Evolutionary conservation across 345 rosid genomes (phyloP).

Genomic region (Brassica cretica): DNA sequence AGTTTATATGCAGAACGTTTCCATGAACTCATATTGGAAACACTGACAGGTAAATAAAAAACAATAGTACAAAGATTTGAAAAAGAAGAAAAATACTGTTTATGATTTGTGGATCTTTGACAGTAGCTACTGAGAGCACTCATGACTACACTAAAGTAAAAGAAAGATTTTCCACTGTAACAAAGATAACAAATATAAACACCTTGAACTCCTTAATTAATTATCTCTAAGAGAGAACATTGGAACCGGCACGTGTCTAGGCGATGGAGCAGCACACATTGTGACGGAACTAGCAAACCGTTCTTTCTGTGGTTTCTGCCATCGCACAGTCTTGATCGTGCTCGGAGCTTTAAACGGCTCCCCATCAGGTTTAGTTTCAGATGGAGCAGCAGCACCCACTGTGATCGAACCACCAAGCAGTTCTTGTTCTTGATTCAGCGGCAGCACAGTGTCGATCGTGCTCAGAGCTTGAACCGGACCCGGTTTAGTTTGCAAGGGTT

Average conservation of each 20-base stretch:
- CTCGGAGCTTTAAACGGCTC: neutral
- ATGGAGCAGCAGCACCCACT: neutral
- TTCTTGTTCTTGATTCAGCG: neutral
- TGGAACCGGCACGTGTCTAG: constrained; percentile 23
- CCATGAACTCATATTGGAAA: neutral
- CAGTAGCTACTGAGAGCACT: neutral
- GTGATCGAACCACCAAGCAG: constrained; percentile 10
- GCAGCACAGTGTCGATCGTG: neutral
- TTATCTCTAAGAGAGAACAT: neutral
- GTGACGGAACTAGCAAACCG: constrained; percentile 19
- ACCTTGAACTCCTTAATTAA: neutral
- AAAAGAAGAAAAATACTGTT: neutral
- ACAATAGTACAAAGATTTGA: neutral
- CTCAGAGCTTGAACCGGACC: neutral
- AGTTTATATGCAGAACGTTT: neutral
- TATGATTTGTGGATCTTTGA: neutral
- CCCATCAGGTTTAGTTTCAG: neutral
- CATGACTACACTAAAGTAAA: neutral
- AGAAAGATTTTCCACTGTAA: neutral
- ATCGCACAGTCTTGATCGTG: neutral
- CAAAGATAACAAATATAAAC: neutral
- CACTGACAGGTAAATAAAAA: neutral
- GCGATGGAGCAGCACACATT: constrained; percentile 16
- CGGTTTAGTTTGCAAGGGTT: neutral
- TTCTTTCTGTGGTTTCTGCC: neutral